Conservation (phyloP, 768 basidiomycete species). For the Russula earlei region DNA sequence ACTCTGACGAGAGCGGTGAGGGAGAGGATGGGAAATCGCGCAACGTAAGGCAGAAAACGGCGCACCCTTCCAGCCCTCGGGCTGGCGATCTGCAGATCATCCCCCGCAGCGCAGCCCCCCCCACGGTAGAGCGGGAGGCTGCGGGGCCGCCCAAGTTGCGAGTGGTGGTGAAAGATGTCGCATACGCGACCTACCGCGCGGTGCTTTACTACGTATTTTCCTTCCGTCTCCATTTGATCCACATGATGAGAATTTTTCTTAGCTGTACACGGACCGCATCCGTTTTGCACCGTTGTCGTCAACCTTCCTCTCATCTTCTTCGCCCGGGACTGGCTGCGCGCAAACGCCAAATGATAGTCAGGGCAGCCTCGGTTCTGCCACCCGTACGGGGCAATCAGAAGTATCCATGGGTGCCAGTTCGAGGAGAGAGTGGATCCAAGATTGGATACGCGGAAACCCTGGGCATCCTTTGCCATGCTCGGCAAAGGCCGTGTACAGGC, state of each 20-base stretch:
- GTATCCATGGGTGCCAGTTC: conserved; percentile 23
- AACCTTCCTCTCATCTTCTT: conserved; percentile 34
- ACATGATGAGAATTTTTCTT: background rate
- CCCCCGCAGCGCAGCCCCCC: background rate
- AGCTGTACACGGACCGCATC: conserved; percentile 83
- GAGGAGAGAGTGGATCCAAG: conserved; percentile 61
- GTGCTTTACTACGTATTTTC: conserved; percentile 62
- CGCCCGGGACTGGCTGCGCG: conserved; percentile 7
- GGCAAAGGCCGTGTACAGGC: conserved; percentile 74
- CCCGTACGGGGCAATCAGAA: conserved; percentile 20
- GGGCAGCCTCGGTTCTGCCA: conserved; percentile 21
- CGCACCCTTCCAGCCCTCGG: conserved; percentile 35
- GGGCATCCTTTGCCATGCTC: conserved; percentile 64
- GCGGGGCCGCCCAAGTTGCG: conserved; percentile 40
- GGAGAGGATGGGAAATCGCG: conserved; percentile 17
- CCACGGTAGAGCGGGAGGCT: background rate
- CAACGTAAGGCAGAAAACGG: conserved; percentile 28
- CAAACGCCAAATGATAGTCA: conserved; percentile 31
- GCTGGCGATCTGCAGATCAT: conserved; percentile 18
- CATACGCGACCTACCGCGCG: conserved; percentile 55
- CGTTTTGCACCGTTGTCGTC: conserved; percentile 80
- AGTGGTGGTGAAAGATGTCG: conserved; percentile 47
- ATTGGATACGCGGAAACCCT: conserved; percentile 55
- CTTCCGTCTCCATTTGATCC: background rate
- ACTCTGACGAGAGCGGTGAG: background rate